Evolutionary conservation across 306 rosid genomes (phyloP).

Genomic region (Begonia masoniana): DNA sequence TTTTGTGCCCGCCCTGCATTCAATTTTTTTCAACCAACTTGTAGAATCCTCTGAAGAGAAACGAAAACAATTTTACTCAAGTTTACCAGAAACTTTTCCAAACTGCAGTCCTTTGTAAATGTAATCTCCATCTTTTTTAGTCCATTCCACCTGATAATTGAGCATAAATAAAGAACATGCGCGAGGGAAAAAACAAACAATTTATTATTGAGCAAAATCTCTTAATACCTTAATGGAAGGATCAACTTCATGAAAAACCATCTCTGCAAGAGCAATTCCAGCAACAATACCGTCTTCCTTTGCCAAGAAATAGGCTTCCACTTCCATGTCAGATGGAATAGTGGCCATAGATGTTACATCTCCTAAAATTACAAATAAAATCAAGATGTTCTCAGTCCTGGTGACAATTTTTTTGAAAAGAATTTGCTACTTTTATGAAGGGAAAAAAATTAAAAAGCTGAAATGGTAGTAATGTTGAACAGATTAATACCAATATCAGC

Average conservation of each 20-base stretch:
- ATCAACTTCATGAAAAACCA: slow-evolving; percentile 74
- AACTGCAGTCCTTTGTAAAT: slow-evolving; percentile 64
- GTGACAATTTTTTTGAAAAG: too few species aligned
- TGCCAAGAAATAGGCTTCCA: slow-evolving; percentile 82
- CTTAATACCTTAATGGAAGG: slow-evolving; percentile 60
- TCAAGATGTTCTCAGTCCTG: not conserved
- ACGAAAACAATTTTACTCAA: not conserved
- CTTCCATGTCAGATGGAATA: slow-evolving; percentile 61
- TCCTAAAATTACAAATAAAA: slow-evolving; percentile 26
- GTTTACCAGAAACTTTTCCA: slow-evolving; percentile 77
- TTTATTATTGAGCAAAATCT: slow-evolving; percentile 12
- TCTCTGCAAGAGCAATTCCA: slow-evolving; percentile 74
- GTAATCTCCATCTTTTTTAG: slow-evolving; percentile 63
- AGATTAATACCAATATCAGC: slow-evolving; percentile 50
- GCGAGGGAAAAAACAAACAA: slow-evolving; percentile 9
- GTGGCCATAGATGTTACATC: slow-evolving; percentile 83
- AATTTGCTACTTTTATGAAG: too few species aligned
- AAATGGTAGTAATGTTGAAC: not conserved
- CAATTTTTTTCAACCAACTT: slow-evolving; percentile 1
- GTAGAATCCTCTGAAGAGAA: not conserved
- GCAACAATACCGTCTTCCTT: slow-evolving; percentile 85
- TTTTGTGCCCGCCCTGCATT: slow-evolving; percentile 69
- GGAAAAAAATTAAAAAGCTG: too few species aligned
- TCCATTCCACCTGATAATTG: slow-evolving; percentile 70
- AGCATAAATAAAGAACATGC: slow-evolving; percentile 10